These are phyloP conservation scores for Ulmus americana DNA, from an alignment of 331 rosid species.

Conservation along the genomic window DNA sequence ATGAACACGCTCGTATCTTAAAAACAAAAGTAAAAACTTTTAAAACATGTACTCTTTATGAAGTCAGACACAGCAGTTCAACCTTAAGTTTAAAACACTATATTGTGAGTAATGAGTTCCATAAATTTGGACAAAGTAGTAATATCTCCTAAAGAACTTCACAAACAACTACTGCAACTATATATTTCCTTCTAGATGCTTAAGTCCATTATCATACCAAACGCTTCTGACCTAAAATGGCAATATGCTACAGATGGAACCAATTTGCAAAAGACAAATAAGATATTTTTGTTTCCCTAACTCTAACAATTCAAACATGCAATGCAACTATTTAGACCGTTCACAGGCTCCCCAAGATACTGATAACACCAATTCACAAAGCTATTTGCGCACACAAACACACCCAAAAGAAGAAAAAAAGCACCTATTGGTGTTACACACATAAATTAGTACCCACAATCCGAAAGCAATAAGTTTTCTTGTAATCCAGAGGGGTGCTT, in stretches of 20 bases:
- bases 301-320: constrained; percentile 5
- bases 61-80: too few species aligned
- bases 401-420: too few species aligned
- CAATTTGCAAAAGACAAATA: background rate
- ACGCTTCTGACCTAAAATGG: background rate
- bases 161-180: background rate
- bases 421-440: background rate
- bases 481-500: background rate
- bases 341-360: constrained; percentile 7
- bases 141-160: background rate
- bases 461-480: background rate
- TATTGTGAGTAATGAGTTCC: too few species aligned
- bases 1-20: too few species aligned
- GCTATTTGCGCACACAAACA: background rate
- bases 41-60: too few species aligned
- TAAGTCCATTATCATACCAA: background rate
- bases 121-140: too few species aligned
- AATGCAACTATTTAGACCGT: constrained; percentile 4
- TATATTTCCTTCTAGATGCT: background rate
- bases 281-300: constrained; percentile 10
- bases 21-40: too few species aligned
- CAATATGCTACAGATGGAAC: constrained; percentile 3
- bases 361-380: constrained; percentile 14
- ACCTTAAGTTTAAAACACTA: too few species aligned
- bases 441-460: background rate